These are phyloP conservation scores for Skeletonema menzelii DNA, from an alignment of 108 stramenopile genomes.

Conservation along the genomic window DNA sequence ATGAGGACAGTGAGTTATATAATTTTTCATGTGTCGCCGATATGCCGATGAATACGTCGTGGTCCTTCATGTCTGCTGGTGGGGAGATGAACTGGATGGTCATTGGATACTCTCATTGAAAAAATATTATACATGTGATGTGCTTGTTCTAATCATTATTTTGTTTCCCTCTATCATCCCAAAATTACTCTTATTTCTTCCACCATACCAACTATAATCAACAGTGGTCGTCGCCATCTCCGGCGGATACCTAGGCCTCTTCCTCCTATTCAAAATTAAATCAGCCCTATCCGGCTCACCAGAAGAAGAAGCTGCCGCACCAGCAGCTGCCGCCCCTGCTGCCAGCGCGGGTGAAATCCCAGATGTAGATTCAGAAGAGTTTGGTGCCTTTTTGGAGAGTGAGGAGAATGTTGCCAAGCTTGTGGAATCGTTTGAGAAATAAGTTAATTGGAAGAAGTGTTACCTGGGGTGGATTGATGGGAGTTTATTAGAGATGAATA, in stretches of 20 bases:
- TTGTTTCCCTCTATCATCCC: not conserved
- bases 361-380: slow-evolving; percentile 49
- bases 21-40: not conserved
- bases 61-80: too few species aligned
- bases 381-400: slow-evolving; percentile 48
- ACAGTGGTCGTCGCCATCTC: slow-evolving; percentile 80
- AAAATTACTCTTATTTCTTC: not conserved
- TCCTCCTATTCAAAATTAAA: slow-evolving; percentile 61
- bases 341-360: slow-evolving; percentile 65
- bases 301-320: slow-evolving; percentile 67
- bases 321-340: slow-evolving; percentile 72
- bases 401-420: slow-evolving; percentile 51
- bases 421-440: slow-evolving; percentile 45
- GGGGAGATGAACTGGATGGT: not conserved
- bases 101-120: not conserved
- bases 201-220: not conserved
- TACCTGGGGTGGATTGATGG: not conserved
- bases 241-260: slow-evolving; percentile 68
- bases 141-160: slow-evolving; percentile 3
- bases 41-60: too few species aligned
- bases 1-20: slow-evolving; percentile 76
- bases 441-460: not conserved
- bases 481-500: not conserved
- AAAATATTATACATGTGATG: not conserved
- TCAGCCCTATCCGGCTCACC: slow-evolving; percentile 36